Percentiles rank a stretch among this genome's conserved stretches.
phyloP scores from a whole-genome alignment of 2,329 filamentous ascomycete species.

The Neoarthrinium moseri region DNA sequence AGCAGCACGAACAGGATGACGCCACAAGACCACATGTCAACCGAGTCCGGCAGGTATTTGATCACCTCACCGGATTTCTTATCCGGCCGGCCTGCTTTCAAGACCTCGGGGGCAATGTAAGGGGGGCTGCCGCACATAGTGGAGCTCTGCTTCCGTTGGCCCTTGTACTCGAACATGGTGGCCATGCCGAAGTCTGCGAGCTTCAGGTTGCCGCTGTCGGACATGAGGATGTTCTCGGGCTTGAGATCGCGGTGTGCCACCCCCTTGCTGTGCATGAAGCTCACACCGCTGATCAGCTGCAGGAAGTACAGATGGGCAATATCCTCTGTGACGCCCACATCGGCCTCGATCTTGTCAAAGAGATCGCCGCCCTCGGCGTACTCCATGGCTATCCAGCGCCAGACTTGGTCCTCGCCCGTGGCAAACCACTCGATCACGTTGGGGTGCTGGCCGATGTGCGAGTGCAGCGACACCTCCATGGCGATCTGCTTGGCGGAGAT shows the following conservation, averaged over 20 bases:
- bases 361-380: slow-evolving; percentile 92
- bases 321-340: slow-evolving; percentile 90
- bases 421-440: slow-evolving; percentile 95
- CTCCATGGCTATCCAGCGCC: slow-evolving; percentile 99
- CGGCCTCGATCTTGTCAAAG: slow-evolving; percentile 99
- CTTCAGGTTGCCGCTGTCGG: slow-evolving; percentile 81
- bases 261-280: slow-evolving; percentile 94
- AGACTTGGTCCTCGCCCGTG: slow-evolving; percentile 78
- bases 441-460: slow-evolving; percentile 81
- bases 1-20: slow-evolving; percentile 96
- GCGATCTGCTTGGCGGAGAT: slow-evolving; percentile 86
- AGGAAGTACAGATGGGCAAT: slow-evolving; percentile 96
- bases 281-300: slow-evolving; percentile 85
- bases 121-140: slow-evolving; percentile 95
- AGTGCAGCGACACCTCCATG: slow-evolving; percentile 89
- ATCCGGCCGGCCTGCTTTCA: slow-evolving; percentile 49
- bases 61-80: slow-evolving; percentile 46
- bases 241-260: slow-evolving; percentile 91
- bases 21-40: slow-evolving; percentile 96
- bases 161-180: slow-evolving; percentile 88
- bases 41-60: slow-evolving; percentile 74
- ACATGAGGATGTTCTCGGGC: slow-evolving; percentile 93
- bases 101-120: slow-evolving; percentile 94
- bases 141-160: slow-evolving; percentile 74
- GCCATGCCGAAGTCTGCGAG: slow-evolving; percentile 96